A percentile compares a stretch with the other conserved stretches of the same genome.
Evolutionary conservation across 177 flowering plant genomes (phyloP).

Genomic region (Tripterygium wilfordii): DNA sequence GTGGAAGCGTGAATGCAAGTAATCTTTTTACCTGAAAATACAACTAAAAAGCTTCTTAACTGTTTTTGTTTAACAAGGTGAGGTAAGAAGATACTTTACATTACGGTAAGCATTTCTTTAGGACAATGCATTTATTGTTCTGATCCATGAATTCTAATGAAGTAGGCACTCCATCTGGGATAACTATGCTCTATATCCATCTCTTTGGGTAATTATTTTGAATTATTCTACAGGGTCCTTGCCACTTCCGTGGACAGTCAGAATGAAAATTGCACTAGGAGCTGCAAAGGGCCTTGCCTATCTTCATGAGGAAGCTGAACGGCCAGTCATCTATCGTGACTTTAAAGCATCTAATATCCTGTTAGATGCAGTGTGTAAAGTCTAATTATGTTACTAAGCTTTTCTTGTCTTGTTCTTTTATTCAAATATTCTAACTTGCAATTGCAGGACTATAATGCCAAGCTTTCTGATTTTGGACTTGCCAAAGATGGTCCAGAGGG

Average conservation of each 20-base stretch:
- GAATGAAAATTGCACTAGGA: constrained; percentile 47
- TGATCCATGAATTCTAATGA: too few species aligned
- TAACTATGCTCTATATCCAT: neutral
- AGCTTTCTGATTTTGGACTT: constrained; percentile 40
- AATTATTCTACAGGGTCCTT: constrained; percentile 28
- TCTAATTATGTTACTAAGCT: neutral
- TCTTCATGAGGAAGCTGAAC: constrained; percentile 54
- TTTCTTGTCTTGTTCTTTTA: neutral
- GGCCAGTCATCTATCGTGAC: constrained; percentile 49
- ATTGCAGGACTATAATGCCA: constrained; percentile 32
- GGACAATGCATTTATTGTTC: too few species aligned
- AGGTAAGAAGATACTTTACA: too few species aligned
- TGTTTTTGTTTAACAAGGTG: too few species aligned
- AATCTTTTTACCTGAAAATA: too few species aligned
- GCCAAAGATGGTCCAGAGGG: constrained; percentile 35
- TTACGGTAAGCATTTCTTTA: too few species aligned
- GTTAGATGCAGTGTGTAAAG: constrained; percentile 35
- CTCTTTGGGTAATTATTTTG: neutral
- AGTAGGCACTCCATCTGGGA: too few species aligned
- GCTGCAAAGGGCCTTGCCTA: constrained; percentile 55
- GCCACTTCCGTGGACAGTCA: constrained; percentile 47
- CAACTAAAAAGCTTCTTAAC: too few species aligned
- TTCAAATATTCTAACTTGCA: neutral
- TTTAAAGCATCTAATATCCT: constrained; percentile 51
- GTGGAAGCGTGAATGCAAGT: too few species aligned